phyloP scores from a whole-genome alignment of 148 eudicot genomes.

The Amaranthus cruentus region DNA sequence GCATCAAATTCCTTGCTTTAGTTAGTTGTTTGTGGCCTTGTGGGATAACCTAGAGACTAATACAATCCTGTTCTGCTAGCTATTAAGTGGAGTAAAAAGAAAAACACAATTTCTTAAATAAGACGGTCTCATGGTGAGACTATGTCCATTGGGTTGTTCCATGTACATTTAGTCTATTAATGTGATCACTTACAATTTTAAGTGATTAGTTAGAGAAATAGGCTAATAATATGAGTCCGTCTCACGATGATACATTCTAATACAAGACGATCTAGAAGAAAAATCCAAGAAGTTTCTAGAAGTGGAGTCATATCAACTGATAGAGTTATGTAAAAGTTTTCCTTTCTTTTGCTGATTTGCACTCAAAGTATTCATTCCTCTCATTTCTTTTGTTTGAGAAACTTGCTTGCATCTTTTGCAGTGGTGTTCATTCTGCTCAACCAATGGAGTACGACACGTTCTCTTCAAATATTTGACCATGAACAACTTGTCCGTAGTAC shows the following conservation, averaged over 20 bases:
- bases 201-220: background rate
- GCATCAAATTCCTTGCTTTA: too few species aligned
- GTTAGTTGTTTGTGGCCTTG: too few species aligned
- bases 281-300: background rate
- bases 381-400: background rate
- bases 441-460: constrained; percentile 32
- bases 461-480: constrained; percentile 58
- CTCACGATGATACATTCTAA: too few species aligned
- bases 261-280: too few species aligned
- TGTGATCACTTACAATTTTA: background rate
- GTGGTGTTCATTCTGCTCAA: constrained; percentile 65
- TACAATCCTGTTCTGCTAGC: too few species aligned
- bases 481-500: constrained; percentile 53
- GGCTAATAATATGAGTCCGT: too few species aligned
- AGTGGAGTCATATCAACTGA: background rate
- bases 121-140: too few species aligned
- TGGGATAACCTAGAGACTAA: too few species aligned
- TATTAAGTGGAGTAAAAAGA: too few species aligned
- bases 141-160: background rate
- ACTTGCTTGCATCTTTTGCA: constrained; percentile 25
- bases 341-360: too few species aligned
- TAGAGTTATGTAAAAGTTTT: too few species aligned
- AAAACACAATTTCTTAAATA: too few species aligned
- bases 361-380: background rate
- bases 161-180: background rate